Conservation (phyloP, 441 rosid species). For the Erysimum pusillum region DNA sequence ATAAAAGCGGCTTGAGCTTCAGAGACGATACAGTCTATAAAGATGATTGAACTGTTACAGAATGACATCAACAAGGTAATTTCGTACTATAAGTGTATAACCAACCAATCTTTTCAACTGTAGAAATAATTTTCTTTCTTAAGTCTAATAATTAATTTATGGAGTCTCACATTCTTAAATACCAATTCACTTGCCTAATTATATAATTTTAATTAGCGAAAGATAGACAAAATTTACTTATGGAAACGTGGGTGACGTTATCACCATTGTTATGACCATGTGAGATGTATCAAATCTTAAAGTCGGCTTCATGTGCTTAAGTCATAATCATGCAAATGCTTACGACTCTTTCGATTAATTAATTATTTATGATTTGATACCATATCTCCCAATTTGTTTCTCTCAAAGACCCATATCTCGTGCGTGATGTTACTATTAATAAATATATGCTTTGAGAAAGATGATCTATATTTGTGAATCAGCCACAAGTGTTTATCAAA, state of each 20-base stretch:
- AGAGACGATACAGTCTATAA: not conserved
- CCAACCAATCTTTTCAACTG: not conserved
- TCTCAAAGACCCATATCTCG: not conserved
- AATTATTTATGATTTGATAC: conserved; percentile 4
- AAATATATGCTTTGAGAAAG: not conserved
- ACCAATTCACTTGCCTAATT: not conserved
- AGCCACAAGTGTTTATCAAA: no score
- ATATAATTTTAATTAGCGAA: conserved; percentile 4
- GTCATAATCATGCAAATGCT: conserved; percentile 41
- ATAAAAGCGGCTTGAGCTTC: no score
- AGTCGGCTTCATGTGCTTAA: conserved; percentile 46
- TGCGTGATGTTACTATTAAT: not conserved
- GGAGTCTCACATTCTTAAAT: not conserved
- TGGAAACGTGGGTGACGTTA: conserved; percentile 48
- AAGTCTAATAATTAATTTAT: not conserved
- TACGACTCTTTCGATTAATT: conserved; percentile 33
- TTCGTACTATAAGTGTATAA: not conserved
- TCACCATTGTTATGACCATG: conserved; percentile 33
- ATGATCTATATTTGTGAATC: no score
- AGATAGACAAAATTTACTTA: conserved; percentile 8
- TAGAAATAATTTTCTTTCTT: not conserved
- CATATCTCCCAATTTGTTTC: not conserved
- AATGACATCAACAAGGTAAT: not conserved
- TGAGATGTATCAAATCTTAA: conserved; percentile 37
- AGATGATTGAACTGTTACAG: not conserved